A percentile compares a stretch with the other conserved stretches of the same genome.
phyloP scores from a whole-genome alignment of 345 rosid genomes.

The Melaleuca alternifolia region DNA sequence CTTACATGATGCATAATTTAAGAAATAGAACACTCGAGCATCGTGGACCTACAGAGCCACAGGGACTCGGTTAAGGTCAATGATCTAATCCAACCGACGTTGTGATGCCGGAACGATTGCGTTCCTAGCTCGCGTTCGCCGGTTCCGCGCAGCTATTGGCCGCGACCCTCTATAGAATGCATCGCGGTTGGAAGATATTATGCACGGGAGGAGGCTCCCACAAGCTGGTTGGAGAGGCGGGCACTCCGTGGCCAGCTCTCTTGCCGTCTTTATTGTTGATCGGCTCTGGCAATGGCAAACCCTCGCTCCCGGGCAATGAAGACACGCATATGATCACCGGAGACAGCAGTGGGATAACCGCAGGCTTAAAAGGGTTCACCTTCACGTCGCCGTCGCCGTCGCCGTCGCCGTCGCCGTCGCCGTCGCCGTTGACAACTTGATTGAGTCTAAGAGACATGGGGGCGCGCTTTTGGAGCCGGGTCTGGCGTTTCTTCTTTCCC shows the following conservation, averaged over 20 bases:
- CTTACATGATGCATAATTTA: background rate
- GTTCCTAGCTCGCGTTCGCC: background rate
- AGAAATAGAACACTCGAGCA: background rate
- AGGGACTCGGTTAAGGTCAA: background rate
- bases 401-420: no score
- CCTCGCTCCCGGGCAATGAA: background rate
- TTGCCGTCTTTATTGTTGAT: background rate
- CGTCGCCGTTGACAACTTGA: accelerated
- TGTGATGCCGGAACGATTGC: background rate
- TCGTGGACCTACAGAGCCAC: background rate
- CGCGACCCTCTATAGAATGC: background rate
- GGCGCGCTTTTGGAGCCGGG: background rate
- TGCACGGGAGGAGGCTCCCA: background rate
- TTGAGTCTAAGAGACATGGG: background rate
- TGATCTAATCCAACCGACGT: background rate
- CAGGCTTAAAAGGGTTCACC: background rate
- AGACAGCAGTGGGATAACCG: background rate
- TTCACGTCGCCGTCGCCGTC: accelerated
- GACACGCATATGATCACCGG: background rate
- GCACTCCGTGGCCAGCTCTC: background rate
- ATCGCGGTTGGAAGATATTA: background rate
- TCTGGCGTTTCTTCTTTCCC: background rate
- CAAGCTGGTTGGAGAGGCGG: background rate
- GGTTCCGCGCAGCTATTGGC: background rate
- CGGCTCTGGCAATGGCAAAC: background rate